Base-by-base conservation (phyloP, 495 filamentous ascomycete species). In the Talaromyces adpressus region DNA sequence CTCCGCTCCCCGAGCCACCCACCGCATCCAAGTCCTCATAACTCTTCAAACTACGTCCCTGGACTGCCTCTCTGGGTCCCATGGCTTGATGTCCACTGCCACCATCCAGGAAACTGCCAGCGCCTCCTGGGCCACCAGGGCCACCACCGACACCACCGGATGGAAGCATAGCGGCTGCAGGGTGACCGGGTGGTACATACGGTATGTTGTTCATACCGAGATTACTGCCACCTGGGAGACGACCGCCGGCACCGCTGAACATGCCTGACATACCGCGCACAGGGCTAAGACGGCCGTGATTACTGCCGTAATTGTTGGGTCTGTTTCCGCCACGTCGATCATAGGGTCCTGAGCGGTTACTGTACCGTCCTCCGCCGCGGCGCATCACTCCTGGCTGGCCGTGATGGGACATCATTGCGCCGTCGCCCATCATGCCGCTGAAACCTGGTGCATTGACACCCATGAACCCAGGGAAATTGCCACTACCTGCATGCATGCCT, bases 11-110 rank as follows among this genome's bases (percentile, higher is more conserved):
- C 27, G 77, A 76, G 2, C 77, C 78, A 29, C 77, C 80, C 36
- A 85, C 80, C 16, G 94, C 93, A 78, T 98, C 94, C 2, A 98
- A 77, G 75, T 98, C 94, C 74, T 98, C 95, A 73, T 98, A 98
- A 72, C 90, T 95, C 81, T 94, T 96, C 36, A 98, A 70, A 49
- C 89, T 96, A 53, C 94, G 84, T 4, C 95, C 94, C 66, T 92
- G 88, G 2, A 96, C 91, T 1, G 93, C 90, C 75, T 95, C 91
- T 16, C 89, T 79, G 3, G 92, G 92, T 2, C 89, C 90, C 65
- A 92, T 85, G 1, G 88, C 85, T 53, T 88, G 89, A 62, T 80
- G 80, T 51, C 85, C 85, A 41, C 75, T 76, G 64, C 75, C 73
- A 1, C 78, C 75, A 62, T 79, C 78, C 6, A 75, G 70, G 67